Evolutionary conservation across 73 alveolate species (phyloP).

Genomic region (Effrenium voratum): DNA sequence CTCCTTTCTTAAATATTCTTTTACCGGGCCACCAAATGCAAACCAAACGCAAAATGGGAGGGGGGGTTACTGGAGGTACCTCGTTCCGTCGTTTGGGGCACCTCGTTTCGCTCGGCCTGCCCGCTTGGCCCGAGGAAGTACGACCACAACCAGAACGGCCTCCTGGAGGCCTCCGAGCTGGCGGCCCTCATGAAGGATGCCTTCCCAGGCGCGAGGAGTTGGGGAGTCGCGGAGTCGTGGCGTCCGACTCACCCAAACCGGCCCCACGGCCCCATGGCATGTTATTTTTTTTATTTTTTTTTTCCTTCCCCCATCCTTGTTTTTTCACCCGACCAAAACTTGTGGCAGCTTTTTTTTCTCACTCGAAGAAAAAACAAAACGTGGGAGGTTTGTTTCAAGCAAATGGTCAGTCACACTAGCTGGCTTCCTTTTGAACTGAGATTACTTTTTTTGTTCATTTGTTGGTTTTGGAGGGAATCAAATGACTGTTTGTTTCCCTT

Average conservation of each 20-base stretch:
- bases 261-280: neutral
- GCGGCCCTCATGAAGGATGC: neutral
- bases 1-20: no score
- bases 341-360: neutral
- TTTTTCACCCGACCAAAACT: neutral
- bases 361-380: neutral
- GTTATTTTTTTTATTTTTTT: neutral
- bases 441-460: no score
- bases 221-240: neutral
- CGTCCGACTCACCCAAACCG: neutral
- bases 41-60: no score
- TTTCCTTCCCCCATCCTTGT: neutral
- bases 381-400: neutral
- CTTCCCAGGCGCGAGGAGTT: neutral
- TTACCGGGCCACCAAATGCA: no score
- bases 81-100: no score
- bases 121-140: neutral
- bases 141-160: neutral
- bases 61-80: no score
- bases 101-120: no score
- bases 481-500: no score
- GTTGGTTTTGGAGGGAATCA: no score
- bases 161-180: conserved; percentile 4
- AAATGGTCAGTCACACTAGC: no score
- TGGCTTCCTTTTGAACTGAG: no score